phyloP scores from a whole-genome alignment of 352 stramenopile genomes.

The Globisporangium camurandrum region DNA sequence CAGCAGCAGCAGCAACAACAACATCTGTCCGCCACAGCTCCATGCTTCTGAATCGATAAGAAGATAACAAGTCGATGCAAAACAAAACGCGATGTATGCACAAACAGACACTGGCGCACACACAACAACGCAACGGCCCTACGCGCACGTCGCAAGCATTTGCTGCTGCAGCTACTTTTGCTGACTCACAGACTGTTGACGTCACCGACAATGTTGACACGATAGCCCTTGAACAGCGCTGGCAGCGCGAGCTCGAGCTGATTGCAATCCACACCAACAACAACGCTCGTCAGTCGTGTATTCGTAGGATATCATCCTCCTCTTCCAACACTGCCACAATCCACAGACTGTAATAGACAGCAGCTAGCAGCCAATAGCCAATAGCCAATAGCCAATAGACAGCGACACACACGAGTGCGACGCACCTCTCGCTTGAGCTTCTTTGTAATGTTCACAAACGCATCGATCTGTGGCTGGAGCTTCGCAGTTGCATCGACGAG shows the following conservation, averaged over 20 bases:
- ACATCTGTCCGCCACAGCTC: too few species aligned
- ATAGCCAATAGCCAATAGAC: too few species aligned
- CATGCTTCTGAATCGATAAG: neutral
- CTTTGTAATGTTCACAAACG: slow-evolving; percentile 42
- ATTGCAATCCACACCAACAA: neutral
- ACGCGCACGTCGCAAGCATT: neutral
- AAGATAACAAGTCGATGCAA: neutral
- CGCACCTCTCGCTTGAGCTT: slow-evolving; percentile 62
- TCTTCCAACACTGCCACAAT: neutral
- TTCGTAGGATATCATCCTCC: neutral
- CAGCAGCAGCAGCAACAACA: too few species aligned
- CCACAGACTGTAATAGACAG: neutral
- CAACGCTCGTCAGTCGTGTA: slow-evolving; percentile 4
- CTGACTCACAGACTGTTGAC: slow-evolving; percentile 61
- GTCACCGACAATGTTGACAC: slow-evolving; percentile 76
- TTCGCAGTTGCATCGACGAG: slow-evolving; percentile 47
- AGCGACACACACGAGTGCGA: too few species aligned
- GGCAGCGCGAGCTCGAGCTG: slow-evolving; percentile 56
- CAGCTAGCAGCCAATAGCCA: too few species aligned
- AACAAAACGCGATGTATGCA: neutral
- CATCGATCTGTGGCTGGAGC: slow-evolving; percentile 49
- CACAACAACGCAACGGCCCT: neutral
- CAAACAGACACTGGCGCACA: neutral
- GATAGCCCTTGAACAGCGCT: slow-evolving; percentile 66
- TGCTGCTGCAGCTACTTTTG: neutral